phyloP scores from a whole-genome alignment of 2,329 filamentous ascomycete genomes.

The Shiraia sp. region DNA sequence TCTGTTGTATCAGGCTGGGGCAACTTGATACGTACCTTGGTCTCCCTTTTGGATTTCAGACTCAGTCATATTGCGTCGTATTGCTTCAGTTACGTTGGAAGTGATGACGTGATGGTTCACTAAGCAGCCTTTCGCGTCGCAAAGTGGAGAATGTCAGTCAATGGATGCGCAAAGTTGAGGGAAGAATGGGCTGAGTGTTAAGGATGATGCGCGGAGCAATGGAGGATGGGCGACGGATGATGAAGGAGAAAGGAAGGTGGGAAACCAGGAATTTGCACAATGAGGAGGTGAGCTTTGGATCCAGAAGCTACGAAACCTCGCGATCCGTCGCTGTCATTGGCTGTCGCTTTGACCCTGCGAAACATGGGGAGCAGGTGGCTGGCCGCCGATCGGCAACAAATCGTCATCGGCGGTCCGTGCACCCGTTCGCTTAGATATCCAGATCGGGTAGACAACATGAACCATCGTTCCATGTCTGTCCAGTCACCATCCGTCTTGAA shows the following conservation, averaged over 20 bases:
- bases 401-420: constrained; percentile 37
- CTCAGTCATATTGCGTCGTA: constrained; percentile 37
- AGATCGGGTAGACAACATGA: constrained; percentile 1
- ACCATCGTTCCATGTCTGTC: constrained; percentile 1
- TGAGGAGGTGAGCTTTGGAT: constrained; percentile 31
- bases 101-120: constrained; percentile 37
- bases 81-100: constrained; percentile 14
- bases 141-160: constrained; percentile 18
- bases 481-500: neutral
- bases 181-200: constrained; percentile 16
- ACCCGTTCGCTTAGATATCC: constrained; percentile 13
- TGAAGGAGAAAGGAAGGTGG: constrained; percentile 23
- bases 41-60: constrained; percentile 42
- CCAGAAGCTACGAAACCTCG: constrained; percentile 35
- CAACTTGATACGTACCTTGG: constrained; percentile 32
- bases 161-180: constrained; percentile 29
- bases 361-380: constrained; percentile 25
- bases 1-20: too few species aligned
- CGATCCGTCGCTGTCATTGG: constrained; percentile 33
- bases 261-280: constrained; percentile 18
- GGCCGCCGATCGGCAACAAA: constrained; percentile 27
- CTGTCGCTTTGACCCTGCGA: constrained; percentile 6
- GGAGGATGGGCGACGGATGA: constrained; percentile 22
- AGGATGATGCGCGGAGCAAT: constrained; percentile 27
- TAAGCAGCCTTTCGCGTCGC: constrained; percentile 23